Evolutionary conservation across 345 rosid species (phyloP).

Genomic region (Bruguiera gymnorhiza): DNA sequence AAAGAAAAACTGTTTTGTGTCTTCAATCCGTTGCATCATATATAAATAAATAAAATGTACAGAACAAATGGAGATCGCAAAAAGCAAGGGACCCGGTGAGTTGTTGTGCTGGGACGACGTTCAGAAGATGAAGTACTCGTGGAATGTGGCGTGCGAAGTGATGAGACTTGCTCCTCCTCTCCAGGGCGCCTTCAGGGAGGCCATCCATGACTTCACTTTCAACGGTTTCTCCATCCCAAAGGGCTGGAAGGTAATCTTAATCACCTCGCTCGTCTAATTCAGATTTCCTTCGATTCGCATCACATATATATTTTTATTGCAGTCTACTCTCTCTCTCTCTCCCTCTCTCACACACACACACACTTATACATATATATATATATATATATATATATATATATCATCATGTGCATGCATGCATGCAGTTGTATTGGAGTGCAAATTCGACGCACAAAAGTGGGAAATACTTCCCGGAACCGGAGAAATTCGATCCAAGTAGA

Average conservation of each 20-base stretch:
- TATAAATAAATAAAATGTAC: neutral
- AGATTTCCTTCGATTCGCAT: neutral
- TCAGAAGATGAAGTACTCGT: conserved; percentile 39
- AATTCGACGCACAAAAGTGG: conserved; percentile 29
- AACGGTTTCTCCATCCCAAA: conserved; percentile 40
- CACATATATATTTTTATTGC: too few species aligned
- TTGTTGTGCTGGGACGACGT: conserved; percentile 35
- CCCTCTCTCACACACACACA: too few species aligned
- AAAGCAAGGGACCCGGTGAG: conserved; percentile 26
- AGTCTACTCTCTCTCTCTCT: too few species aligned
- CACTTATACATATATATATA: neutral
- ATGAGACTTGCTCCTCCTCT: conserved; percentile 36
- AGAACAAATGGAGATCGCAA: conserved; percentile 42
- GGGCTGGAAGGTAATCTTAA: conserved; percentile 38
- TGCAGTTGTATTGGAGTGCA: conserved; percentile 34
- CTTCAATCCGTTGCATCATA: too few species aligned
- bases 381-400: neutral
- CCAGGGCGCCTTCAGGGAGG: conserved; percentile 41
- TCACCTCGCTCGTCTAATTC: neutral
- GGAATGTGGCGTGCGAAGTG: conserved; percentile 42
- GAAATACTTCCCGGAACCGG: conserved; percentile 29
- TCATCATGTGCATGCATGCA: neutral
- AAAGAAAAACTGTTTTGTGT: too few species aligned
- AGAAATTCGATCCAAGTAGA: conserved; percentile 33
- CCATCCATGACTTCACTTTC: conserved; percentile 31